phyloP scores from a whole-genome alignment of 768 basidiomycete species.

The Hygrocybe punicea region DNA sequence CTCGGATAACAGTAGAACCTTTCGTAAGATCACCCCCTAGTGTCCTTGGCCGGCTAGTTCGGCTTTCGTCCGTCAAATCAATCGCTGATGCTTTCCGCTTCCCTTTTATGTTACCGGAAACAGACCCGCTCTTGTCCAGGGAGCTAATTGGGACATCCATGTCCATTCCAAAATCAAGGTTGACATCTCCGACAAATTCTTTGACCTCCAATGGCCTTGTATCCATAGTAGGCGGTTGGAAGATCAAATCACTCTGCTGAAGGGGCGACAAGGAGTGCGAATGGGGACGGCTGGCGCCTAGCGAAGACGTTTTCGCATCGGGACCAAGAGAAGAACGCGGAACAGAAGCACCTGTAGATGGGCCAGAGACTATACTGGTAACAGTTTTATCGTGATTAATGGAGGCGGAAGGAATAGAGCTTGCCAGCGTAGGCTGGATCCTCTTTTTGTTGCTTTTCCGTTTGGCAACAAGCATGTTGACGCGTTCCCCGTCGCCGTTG shows the following conservation, averaged over 20 bases:
- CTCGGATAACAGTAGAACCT: conserved; percentile 49
- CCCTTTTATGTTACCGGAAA: conserved; percentile 36
- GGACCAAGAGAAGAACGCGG: not conserved
- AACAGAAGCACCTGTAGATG: conserved; percentile 2
- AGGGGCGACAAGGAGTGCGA: not conserved
- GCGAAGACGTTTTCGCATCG: not conserved
- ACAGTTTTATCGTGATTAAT: conserved; percentile 1
- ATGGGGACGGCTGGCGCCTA: not conserved
- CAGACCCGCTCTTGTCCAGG: conserved; percentile 42
- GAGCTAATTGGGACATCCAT: conserved; percentile 55
- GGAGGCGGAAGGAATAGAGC: conserved; percentile 23
- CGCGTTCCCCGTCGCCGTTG: conserved; percentile 50
- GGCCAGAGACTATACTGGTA: conserved; percentile 1
- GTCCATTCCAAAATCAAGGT: conserved; percentile 34
- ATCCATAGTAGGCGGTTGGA: not conserved
- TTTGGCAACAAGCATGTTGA: conserved; percentile 75
- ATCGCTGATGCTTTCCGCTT: conserved; percentile 49
- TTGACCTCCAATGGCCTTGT: not conserved
- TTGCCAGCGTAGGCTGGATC: conserved; percentile 25
- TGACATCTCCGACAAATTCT: not conserved
- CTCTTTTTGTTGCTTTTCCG: conserved; percentile 63
- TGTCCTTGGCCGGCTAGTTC: conserved; percentile 45
- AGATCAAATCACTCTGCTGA: not conserved
- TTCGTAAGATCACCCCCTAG: conserved; percentile 65
- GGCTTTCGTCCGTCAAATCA: conserved; percentile 41